phyloP scores from a whole-genome alignment of 2,329 filamentous ascomycete genomes.

The Xylariales sp. region DNA sequence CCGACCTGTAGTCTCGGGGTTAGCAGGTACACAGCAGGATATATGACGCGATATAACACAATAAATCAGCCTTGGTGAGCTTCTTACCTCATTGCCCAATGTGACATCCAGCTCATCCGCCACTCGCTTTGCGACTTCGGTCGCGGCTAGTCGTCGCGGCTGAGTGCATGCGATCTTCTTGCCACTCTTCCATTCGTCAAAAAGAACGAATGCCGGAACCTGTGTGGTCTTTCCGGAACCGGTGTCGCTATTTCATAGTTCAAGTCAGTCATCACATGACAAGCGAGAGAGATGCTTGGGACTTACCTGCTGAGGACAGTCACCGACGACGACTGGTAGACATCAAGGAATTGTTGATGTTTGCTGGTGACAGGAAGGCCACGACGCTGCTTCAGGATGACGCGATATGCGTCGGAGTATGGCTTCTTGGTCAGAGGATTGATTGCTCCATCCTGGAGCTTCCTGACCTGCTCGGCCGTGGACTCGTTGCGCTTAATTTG shows the following conservation, averaged over 20 bases:
- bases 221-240: constrained; percentile 1
- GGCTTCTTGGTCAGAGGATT: neutral
- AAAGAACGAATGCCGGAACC: neutral
- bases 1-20: neutral
- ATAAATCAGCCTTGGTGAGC: no score
- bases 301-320: neutral
- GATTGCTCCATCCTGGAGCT: neutral
- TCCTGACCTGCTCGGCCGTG: neutral
- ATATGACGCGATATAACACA: neutral
- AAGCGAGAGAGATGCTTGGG: no score
- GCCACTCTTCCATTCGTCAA: neutral
- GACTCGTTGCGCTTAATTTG: no score
- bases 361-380: neutral
- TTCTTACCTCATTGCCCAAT: neutral
- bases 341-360: neutral
- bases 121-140: neutral
- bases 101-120: neutral
- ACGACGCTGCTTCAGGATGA: neutral
- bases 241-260: no score
- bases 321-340: neutral
- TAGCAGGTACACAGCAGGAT: neutral
- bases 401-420: neutral
- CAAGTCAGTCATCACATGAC: no score
- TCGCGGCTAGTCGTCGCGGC: neutral
- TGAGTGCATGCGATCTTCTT: neutral